Evolutionary conservation across 2,329 filamentous ascomycete genomes (phyloP), one percentile per base, ranked within the genome.

Genomic region (Hortaea sp.): DNA sequence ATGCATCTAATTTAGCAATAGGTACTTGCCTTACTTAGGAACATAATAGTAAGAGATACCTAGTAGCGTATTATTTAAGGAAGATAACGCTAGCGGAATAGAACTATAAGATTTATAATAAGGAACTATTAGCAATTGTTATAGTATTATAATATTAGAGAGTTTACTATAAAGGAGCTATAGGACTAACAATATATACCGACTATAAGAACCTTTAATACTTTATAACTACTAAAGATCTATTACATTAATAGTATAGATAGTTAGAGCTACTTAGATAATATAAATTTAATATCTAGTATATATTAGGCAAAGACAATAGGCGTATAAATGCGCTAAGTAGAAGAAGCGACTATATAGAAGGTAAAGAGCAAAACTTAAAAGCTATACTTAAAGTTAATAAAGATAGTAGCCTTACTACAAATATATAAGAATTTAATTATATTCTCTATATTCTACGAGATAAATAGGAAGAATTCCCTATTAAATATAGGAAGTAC

Each of bases 61-160:
- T 47, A 13, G 48, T 61, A 0, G 54, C 53, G 3, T 64, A 50
- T 49, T 56, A 49, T 29, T 61, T 48, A 6, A 49, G 46, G 40
- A 64, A 62, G 39, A 45, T 59, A 6, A 48, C 12, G 6, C 39
- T 39, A 5, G 48, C 50, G 1, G 44, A 66, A 48, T 49, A 42
- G 4, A 66, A 66, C 48, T 67, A 66, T 46, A 37, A 62, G 10
- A 65, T 65, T 7, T 54, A 66, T 42, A 49, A 67, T 42, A 65
- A 66, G 43, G 63, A 66, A 53, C 50, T 68, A 1, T 42, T 67
- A 6, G 59, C 61, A 2, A 62, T 69, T 31, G 11, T 53, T 63
- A 11, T 41, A 60, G 42, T 32, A 58, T 12, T 38, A 35, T 62
- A 47, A 55, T 4, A 52, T n/a, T 48, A 54, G 38, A 31, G 45